These are phyloP conservation scores for Fusarium torulosum DNA, from an alignment of 2,329 filamentous ascomycete species.

Conservation along the genomic window DNA sequence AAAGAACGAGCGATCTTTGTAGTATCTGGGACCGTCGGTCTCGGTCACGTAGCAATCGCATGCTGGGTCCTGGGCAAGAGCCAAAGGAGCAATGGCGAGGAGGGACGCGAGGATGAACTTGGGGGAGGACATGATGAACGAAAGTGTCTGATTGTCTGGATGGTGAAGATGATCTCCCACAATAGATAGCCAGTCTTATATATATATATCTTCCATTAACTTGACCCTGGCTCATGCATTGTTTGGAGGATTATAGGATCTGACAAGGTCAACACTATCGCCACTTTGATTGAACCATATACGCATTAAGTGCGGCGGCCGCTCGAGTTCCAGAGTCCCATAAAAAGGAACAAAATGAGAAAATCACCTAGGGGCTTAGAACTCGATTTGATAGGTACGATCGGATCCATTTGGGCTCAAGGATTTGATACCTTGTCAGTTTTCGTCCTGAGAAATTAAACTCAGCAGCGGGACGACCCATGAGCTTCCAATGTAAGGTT, in stretches of 20 bases:
- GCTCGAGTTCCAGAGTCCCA: background rate
- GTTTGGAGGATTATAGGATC: background rate
- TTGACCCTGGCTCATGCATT: conserved; percentile 1
- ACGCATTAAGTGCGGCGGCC: background rate
- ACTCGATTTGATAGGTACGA: conserved; percentile 19
- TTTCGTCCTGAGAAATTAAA: conserved; percentile 22
- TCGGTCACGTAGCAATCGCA: conserved; percentile 52
- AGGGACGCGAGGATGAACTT: conserved; percentile 42
- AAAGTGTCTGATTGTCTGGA: background rate
- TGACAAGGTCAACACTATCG: background rate
- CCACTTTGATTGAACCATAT: conserved; percentile 20
- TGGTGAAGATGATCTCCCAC: background rate
- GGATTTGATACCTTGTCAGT: conserved; percentile 25
- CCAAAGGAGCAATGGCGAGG: conserved; percentile 39
- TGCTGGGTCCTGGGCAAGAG: conserved; percentile 40
- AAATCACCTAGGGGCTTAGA: background rate
- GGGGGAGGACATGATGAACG: conserved; percentile 39
- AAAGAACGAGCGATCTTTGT: conserved; percentile 46
- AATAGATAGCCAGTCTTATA: conserved; percentile 12
- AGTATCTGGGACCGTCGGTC: conserved; percentile 45
- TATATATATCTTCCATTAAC: background rate
- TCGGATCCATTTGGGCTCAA: background rate
- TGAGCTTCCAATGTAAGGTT: conserved; percentile 15
- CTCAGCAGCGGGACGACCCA: conserved; percentile 26
- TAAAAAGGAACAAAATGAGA: conserved; percentile 8